These are phyloP conservation scores for Penicillium bialowiezense DNA, from an alignment of 495 filamentous ascomycete species.

Conservation along the genomic window DNA sequence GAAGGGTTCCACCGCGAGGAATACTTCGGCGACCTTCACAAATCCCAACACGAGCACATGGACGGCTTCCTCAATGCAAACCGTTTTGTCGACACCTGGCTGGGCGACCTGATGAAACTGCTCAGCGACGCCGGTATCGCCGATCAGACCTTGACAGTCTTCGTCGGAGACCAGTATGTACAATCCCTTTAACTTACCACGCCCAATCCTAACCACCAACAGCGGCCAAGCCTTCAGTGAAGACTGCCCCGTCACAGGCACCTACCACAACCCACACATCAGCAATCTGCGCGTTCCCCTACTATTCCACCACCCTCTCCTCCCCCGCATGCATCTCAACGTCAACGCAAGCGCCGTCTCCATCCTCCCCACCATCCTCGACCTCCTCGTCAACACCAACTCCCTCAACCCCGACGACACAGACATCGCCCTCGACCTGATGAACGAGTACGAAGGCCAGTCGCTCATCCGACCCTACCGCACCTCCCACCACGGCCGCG, in stretches of 20 bases:
- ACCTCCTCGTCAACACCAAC: conserved; percentile 39
- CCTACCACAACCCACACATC: conserved; percentile 46
- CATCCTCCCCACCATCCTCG: conserved; percentile 48
- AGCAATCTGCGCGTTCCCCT: conserved; percentile 44
- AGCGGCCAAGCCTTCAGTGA: conserved; percentile 40
- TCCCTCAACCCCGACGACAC: conserved; percentile 33
- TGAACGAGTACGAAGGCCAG: conserved; percentile 47
- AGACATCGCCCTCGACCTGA: conserved; percentile 31
- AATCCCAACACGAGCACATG: conserved; percentile 26
- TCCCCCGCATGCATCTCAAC: conserved; percentile 38
- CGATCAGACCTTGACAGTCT: conserved; percentile 47
- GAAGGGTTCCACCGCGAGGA: conserved; percentile 26
- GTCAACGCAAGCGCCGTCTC: conserved; percentile 41
- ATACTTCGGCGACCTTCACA: conserved; percentile 31
- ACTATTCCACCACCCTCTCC: conserved; percentile 41
- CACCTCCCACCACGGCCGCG: conserved; percentile 28
- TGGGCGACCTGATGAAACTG: conserved; percentile 40
- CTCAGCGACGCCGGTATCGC: conserved; percentile 44
- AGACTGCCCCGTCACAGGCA: conserved; percentile 36
- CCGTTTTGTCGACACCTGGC: conserved; percentile 46
- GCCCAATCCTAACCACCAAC: conserved; percentile 30
- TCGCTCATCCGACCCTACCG: conserved; percentile 43
- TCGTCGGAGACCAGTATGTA: conserved; percentile 42
- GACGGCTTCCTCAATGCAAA: conserved; percentile 43
- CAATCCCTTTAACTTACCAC: conserved; percentile 27